These are phyloP conservation scores for Hysterium pulicare DNA, from an alignment of 2,329 filamentous ascomycete species.

Conservation along the genomic window DNA sequence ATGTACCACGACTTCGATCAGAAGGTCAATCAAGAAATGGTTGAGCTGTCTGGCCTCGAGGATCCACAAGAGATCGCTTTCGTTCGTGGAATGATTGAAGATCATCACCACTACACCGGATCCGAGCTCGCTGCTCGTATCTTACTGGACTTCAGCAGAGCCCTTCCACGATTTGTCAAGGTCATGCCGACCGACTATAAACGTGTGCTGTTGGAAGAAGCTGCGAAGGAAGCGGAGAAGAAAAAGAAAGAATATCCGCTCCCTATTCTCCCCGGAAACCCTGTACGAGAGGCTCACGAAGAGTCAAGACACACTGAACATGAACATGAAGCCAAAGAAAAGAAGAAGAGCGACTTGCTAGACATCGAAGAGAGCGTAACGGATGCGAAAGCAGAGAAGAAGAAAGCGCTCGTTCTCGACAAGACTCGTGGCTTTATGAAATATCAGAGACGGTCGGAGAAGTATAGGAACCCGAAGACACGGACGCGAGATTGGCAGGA, in stretches of 20 bases:
- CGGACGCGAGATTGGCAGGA: constrained; percentile 92
- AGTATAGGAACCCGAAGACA: constrained; percentile 81
- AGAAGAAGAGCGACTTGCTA: constrained; percentile 65
- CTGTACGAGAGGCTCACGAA: constrained; percentile 53
- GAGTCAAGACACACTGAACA: constrained; percentile 54
- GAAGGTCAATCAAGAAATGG: constrained; percentile 98
- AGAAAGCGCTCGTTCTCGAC: constrained; percentile 89
- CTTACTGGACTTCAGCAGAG: constrained; percentile 90
- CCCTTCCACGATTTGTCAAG: constrained; percentile 87
- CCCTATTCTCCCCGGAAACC: constrained; percentile 68
- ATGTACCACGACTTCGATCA: constrained; percentile 83
- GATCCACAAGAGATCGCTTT: constrained; percentile 87
- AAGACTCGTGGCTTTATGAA: constrained; percentile 98
- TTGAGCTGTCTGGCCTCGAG: constrained; percentile 79
- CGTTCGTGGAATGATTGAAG: constrained; percentile 86
- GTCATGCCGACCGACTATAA: constrained; percentile 95
- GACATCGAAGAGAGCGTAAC: constrained; percentile 92
- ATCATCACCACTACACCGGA: constrained; percentile 96
- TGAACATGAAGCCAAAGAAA: constrained; percentile 59
- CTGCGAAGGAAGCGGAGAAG: constrained; percentile 76
- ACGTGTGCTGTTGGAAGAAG: constrained; percentile 82
- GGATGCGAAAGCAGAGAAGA: constrained; percentile 82
- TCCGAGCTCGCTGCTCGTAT: constrained; percentile 92
- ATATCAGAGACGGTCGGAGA: constrained; percentile 87
- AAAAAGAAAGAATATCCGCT: constrained; percentile 82